phyloP scores from a whole-genome alignment of 2,329 filamentous ascomycete species.

The Exophiala alcalophila region DNA sequence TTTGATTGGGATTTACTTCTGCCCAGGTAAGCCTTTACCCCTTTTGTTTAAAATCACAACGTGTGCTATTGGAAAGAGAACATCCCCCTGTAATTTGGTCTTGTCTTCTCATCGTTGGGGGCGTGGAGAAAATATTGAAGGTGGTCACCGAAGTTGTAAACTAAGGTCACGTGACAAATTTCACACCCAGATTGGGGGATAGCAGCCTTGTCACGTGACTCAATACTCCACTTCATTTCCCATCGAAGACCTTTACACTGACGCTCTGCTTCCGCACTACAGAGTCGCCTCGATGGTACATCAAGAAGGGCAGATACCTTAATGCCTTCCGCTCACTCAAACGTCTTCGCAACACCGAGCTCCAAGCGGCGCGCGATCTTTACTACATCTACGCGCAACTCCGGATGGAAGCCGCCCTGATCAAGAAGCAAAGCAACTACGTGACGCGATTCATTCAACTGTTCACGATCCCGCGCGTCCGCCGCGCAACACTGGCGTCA shows the following conservation, averaged over 20 bases:
- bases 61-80: slow-evolving; percentile 49
- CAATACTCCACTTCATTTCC: too few relatives aligned
- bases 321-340: slow-evolving; percentile 61
- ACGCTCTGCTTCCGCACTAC: too few relatives aligned
- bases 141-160: too few relatives aligned
- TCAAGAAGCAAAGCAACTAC: slow-evolving; percentile 48
- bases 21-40: slow-evolving; percentile 49
- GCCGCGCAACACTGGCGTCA: slow-evolving; percentile 33
- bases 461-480: slow-evolving; percentile 34
- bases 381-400: slow-evolving; percentile 56
- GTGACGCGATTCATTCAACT: slow-evolving; percentile 39
- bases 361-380: slow-evolving; percentile 58
- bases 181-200: too few relatives aligned
- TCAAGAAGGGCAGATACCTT: slow-evolving; percentile 62
- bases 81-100: too few relatives aligned
- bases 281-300: slow-evolving; percentile 60
- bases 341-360: slow-evolving; percentile 54
- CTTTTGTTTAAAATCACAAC: too few relatives aligned
- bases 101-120: too few relatives aligned
- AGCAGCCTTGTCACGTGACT: too few relatives aligned
- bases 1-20: slow-evolving; percentile 57
- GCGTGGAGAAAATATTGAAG: too few relatives aligned
- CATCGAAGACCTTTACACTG: too few relatives aligned
- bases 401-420: slow-evolving; percentile 43
- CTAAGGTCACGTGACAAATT: too few relatives aligned